Base-by-base conservation (phyloP, 192 early-diverging fungal genomes). In the Rhizophagus clarus region DNA sequence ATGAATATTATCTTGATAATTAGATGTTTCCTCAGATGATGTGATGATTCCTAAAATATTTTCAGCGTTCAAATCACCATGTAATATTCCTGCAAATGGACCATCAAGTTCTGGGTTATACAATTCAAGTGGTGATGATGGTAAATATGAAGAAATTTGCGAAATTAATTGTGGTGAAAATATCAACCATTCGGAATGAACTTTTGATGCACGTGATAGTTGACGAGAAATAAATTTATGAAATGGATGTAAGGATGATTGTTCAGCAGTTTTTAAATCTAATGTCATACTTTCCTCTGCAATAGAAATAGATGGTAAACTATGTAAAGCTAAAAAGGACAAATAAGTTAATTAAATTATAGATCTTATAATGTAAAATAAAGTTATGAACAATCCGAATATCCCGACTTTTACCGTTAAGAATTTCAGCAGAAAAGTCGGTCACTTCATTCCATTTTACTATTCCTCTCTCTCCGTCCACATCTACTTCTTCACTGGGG, bases 61-160 rank as follows among this genome's bases (percentile, higher is more conserved):
- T 29, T 81, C 79, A 0, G 84, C 80, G 34, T 81, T 85, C 20
- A 85, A 40, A 45, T 85, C 84, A 14, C 84, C 84, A 47, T 85
- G 84, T 10, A 85, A 68, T 12, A 83, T n/a, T 31, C 66, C 79
- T 4, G 82, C 84, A 1, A 60, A 37, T 6, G n/a, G 3, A 11
- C 81, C 73, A 11, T 78, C 80, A 5, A 29, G 49, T 31, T 63
- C 10, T 4, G 82, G 82, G 56, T 85, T 61, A 62, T 79, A 83
- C 17, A 85, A 49, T 24, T 78, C 61, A 5, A 8, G 28, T 4
- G 62, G 26, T 17, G 71, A 66, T 8, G 61, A 74, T 26, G 84
- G 84, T n/a, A 85, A 74, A 40, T 82, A 85, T 24, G 37, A 61
- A 20, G 74, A 31, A 20, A 85, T n/a, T 40, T 63, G 63, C 26